phyloP scores from a whole-genome alignment of 192 early-diverging fungal species.

The Linnemannia elongata region DNA sequence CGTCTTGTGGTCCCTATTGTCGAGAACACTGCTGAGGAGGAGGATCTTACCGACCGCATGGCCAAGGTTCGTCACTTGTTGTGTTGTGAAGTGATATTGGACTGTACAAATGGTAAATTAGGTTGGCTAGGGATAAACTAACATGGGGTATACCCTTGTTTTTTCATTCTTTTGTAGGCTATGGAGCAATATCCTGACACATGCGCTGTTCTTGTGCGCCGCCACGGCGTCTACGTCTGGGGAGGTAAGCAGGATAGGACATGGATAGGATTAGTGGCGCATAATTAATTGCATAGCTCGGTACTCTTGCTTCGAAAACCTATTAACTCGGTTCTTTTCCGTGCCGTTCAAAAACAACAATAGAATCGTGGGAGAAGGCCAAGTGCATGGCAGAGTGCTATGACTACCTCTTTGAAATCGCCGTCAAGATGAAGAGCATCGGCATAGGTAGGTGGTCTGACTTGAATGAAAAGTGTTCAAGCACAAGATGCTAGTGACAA shows the following conservation, averaged over 20 bases:
- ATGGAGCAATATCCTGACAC: slow-evolving; percentile 92
- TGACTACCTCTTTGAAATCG: slow-evolving; percentile 98
- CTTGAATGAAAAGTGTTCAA: too few species aligned
- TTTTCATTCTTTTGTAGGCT: slow-evolving; percentile 59
- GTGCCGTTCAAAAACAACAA: neutral
- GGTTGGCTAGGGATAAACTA: neutral
- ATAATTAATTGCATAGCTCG: neutral
- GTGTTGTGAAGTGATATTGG: neutral
- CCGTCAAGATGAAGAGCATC: slow-evolving; percentile 89
- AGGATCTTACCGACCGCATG: slow-evolving; percentile 91
- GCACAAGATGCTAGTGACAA: neutral
- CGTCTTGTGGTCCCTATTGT: slow-evolving; percentile 92
- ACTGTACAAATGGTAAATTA: neutral
- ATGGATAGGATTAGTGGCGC: neutral
- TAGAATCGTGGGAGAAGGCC: slow-evolving; percentile 95
- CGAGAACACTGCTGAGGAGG: slow-evolving; percentile 96
- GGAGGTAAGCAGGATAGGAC: slow-evolving; percentile 66
- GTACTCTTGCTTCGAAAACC: neutral
- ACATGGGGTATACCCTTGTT: neutral
- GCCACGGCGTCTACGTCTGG: slow-evolving; percentile 99
- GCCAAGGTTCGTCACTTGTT: slow-evolving; percentile 62
- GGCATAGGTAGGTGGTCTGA: slow-evolving; percentile 74
- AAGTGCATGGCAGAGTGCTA: slow-evolving; percentile 99
- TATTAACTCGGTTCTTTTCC: neutral
- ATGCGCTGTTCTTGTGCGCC: slow-evolving; percentile 93